Base-by-base conservation (phyloP, 2,329 filamentous ascomycete species). In the Neobulgaria alba region DNA sequence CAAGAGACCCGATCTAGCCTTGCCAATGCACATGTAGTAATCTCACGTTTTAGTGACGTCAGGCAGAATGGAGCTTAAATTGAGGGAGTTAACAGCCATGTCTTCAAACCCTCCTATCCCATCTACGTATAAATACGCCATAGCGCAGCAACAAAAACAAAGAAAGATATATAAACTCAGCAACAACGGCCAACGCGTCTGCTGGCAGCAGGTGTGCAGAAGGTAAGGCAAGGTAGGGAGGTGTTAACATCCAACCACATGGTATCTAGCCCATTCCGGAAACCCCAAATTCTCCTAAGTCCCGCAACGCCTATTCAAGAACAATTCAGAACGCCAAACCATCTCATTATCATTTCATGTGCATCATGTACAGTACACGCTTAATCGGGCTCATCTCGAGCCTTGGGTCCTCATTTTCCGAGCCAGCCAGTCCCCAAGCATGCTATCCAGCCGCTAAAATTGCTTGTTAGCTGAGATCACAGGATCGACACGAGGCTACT, bases 341-440 rank as follows among this genome's bases (percentile, higher is more conserved):
- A 46, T 43, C 44, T 56, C 55, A 51, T 54, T 52, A 26, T 43
- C 45, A 48, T 42, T 51, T 53, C 54, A 47, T 55, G 35, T 48
- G 43, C 43, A 46, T 59, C 55, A 53, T 58, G 31, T 54, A 55
- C 46, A 51, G 39, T 43, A n/a, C 38, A 38, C 15, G 44, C 34
- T 26, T 12, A 16, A 19, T 14, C 26, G n/a, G 23, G 5, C 33
- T 41, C 35, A 59, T 41, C 55, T 51, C 37, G 50, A 52, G 16
- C 45, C 40, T 40, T 54, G 55, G 9, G 51, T 46, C 66, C 81
- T 67, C 70, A 79, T 69, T 68, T 87, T 72, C 59, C 81, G 67
- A 60, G 84, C 72, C 56, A 94, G 69, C 81, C 86, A 89, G 56
- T 85, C 80, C 51, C 82, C 82, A 33, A 95, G 73, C 75, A 95